Evolutionary conservation across 371 early-diverging fungal genomes (phyloP), one percentile per base, ranked within the genome.

Genomic region (Apophysomyces sp.): DNA sequence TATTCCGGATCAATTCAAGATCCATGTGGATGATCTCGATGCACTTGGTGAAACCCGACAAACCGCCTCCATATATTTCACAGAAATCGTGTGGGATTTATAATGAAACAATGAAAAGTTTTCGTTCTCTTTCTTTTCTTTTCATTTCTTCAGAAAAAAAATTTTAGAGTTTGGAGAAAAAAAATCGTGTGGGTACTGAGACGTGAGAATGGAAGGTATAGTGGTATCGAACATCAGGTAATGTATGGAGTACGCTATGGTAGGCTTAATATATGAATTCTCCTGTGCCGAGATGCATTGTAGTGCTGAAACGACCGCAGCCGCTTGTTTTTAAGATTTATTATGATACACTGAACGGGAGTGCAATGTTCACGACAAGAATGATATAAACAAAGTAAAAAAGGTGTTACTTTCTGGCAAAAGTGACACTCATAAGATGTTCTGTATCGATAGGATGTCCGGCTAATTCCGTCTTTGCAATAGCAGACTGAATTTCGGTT

Each of bases 391-490:
- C 56, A 62, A 41, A 12, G 49, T 6, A 32, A 12, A 54, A 32
- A 9, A 4, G 16, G 6, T 28, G 21, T 64, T 84, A 86, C 66
- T 85, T 86, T 69, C 81, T 85, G 36, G 91, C 91, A 80, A 90
- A 97, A 29, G 91, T 89, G 13, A 97, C 89, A 69, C 86, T 87
- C 85, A 97, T 87, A 36, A 82, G 77, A 55, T 90, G 82, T n/a
- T 86, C 87, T 16, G 87, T 82, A 21, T 82, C 79, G 12, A 97
- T 73, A 62, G 78, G 82, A 65, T 93, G 91, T 13, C 90, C 93
- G 56, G 92, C 77, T 54, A 97, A 75, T 18, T 92, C 90, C 15
- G 72, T 78, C 68, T 87, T 88, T 31, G 96, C 96, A 28, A 86
- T 83, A 8, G 84, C 82, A 0, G 97, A 94, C 56, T 93, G 87